Base-by-base conservation (phyloP, 228 moss, liverwort and hornwort species). In the Sphagnum magellanicum region DNA sequence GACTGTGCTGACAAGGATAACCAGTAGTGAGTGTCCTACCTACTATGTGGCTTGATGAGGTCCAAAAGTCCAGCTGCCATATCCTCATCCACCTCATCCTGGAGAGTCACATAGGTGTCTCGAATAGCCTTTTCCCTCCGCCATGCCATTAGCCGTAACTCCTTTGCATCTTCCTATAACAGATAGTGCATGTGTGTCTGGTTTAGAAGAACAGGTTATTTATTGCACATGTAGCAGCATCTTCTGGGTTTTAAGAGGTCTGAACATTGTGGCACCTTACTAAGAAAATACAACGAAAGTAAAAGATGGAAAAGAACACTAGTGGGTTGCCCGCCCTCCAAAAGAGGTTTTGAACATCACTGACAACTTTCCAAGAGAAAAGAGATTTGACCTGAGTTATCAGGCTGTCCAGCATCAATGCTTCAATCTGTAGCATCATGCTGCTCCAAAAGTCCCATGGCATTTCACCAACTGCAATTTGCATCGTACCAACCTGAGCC, bases 371-470 rank as follows among this genome's bases (percentile, higher is more conserved):
- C 32, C 32, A 32, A 32, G 32, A 32, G 32, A 2, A 32, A 32
- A 32, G 32, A 32, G 32, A 32, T 32, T 32, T 32, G 74, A 86
- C 86, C 83, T 87, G 80, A 17, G 77, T 82, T 48, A 98, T 69
- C 63, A 87, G 69, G 77, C 90, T 89, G 47, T 71, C 73, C 66
- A 92, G 76, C 78, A 88, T 79, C 65, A 91, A 77, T 16, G 90
- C 88, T 81, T 90, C 88, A 16, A 98, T 91, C 10, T 85, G 91
- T 58, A 91, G 69, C 68, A 91, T 81, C 77, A 98, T 68, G 59
- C 72, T 81, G 74, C 87, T 91, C 91, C 93, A 98, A 66, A 93
- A 91, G 6, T 90, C 93, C 97, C 93, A 90, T 16, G 87, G 78
- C 93, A 90, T 91, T 79, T 93, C 96, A 57, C 80, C 89, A 50